Evolutionary conservation across 345 rosid species (phyloP).

Genomic region (Salix viminalis): DNA sequence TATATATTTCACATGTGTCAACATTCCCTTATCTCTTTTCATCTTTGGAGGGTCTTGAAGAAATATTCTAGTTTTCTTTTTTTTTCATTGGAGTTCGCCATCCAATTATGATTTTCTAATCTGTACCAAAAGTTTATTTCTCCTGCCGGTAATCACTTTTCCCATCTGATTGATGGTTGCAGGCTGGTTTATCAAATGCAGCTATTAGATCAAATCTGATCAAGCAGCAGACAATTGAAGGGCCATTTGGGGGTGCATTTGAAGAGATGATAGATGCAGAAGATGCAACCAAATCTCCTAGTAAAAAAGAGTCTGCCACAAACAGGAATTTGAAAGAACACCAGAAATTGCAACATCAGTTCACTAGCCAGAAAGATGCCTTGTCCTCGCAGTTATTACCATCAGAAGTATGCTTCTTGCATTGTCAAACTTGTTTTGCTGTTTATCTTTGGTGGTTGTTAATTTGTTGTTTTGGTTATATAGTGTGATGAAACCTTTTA

Average conservation of each 20-base stretch:
- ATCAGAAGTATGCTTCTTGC: constrained; percentile 50
- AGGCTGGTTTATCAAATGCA: constrained; percentile 43
- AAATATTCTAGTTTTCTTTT: background rate
- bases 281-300: constrained; percentile 28
- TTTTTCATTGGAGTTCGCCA: background rate
- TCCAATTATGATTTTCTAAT: background rate
- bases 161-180: constrained; percentile 19
- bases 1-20: too few species aligned
- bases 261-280: constrained; percentile 33
- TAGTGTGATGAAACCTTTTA: background rate
- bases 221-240: constrained; percentile 35
- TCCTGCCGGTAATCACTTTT: constrained; percentile 1
- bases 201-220: constrained; percentile 48
- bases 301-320: constrained; percentile 17
- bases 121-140: background rate
- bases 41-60: too few species aligned
- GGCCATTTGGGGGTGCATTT: constrained; percentile 29
- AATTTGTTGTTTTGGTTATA: background rate
- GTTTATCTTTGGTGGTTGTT: constrained; percentile 1
- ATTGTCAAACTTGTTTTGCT: background rate
- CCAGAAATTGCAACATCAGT: constrained; percentile 28
- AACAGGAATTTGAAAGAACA: constrained; percentile 28
- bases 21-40: too few species aligned
- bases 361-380: constrained; percentile 28
- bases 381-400: constrained; percentile 58